Evolutionary conservation across 1,284 basidiomycete genomes (phyloP).

Genomic region (Malassezia japonica): DNA sequence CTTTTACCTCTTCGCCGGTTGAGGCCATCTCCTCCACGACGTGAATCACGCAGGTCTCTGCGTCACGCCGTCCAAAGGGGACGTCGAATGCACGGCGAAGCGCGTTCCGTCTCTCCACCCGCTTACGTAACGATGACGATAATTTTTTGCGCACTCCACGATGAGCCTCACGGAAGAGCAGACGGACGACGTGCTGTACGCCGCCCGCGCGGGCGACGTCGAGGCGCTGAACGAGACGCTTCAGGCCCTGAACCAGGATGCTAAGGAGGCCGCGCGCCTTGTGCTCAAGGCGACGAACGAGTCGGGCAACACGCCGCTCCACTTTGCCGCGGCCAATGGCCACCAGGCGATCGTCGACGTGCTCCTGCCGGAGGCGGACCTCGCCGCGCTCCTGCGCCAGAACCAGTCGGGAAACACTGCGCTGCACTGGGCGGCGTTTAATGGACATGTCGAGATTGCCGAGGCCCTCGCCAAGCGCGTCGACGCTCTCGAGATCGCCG

Average conservation of each 20-base stretch:
- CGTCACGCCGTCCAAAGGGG: background rate
- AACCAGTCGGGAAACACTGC: slow-evolving; percentile 44
- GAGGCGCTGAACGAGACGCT: slow-evolving; percentile 26
- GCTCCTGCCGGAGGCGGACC: slow-evolving; percentile 22
- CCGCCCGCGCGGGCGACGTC: slow-evolving; percentile 37
- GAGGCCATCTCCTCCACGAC: slow-evolving; percentile 4
- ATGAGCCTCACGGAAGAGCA: slow-evolving; percentile 24
- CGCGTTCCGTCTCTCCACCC: background rate
- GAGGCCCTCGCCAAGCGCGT: slow-evolving; percentile 28
- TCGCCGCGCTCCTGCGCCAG: slow-evolving; percentile 25
- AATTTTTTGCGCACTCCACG: background rate
- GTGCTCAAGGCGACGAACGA: slow-evolving; percentile 26
- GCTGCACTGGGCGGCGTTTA: slow-evolving; percentile 46
- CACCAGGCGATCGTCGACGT: slow-evolving; percentile 25
- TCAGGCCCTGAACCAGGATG: slow-evolving; percentile 13
- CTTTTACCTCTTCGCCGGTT: background rate
- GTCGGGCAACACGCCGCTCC: slow-evolving; percentile 31
- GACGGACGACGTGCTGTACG: slow-evolving; percentile 42
- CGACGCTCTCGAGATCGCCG: slow-evolving; percentile 23
- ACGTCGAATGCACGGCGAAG: background rate
- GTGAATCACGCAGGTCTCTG: background rate
- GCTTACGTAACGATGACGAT: slow-evolving; percentile 1
- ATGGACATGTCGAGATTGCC: slow-evolving; percentile 37
- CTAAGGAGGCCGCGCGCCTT: background rate
- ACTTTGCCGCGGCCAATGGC: slow-evolving; percentile 42